These are phyloP conservation scores for Diversispora eburnea DNA, from an alignment of 192 early-diverging fungal genomes.

Conservation along the genomic window DNA sequence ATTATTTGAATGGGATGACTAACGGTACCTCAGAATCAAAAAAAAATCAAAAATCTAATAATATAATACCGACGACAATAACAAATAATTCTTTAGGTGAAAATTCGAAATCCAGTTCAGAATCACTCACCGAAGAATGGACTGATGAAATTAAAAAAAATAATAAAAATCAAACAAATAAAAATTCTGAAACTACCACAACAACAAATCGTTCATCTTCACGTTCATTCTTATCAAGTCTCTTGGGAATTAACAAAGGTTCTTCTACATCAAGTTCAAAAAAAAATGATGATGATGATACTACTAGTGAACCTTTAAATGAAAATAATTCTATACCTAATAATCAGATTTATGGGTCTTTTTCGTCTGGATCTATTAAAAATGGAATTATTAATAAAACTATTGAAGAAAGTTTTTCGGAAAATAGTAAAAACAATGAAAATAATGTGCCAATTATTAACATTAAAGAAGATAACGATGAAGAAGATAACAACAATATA, in stretches of 20 bases:
- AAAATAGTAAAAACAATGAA: too few species aligned
- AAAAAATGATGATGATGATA: not conserved
- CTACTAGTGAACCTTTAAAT: not conserved
- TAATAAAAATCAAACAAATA: not conserved
- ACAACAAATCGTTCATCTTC: not conserved
- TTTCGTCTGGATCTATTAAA: too few species aligned
- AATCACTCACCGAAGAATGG: constrained; percentile 3
- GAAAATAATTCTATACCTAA: not conserved
- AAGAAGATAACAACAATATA: not conserved
- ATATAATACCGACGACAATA: too few species aligned
- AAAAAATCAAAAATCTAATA: too few species aligned
- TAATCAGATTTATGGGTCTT: not conserved
- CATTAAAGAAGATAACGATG: not conserved
- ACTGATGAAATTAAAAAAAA: not conserved
- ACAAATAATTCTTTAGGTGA: too few species aligned
- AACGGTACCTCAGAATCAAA: too few species aligned
- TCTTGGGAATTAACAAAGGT: not conserved
- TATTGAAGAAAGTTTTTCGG: too few species aligned
- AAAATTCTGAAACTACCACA: not conserved
- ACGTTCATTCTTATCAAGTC: constrained; percentile 2
- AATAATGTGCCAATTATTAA: not conserved
- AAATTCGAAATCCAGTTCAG: not conserved
- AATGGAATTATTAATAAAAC: too few species aligned
- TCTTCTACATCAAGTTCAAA: not conserved
- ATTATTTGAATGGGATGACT: not conserved